Percentiles rank a stretch among this genome's conserved stretches.
Evolutionary conservation across 192 early-diverging fungal genomes (phyloP).

Genomic region (Podila epigama): DNA sequence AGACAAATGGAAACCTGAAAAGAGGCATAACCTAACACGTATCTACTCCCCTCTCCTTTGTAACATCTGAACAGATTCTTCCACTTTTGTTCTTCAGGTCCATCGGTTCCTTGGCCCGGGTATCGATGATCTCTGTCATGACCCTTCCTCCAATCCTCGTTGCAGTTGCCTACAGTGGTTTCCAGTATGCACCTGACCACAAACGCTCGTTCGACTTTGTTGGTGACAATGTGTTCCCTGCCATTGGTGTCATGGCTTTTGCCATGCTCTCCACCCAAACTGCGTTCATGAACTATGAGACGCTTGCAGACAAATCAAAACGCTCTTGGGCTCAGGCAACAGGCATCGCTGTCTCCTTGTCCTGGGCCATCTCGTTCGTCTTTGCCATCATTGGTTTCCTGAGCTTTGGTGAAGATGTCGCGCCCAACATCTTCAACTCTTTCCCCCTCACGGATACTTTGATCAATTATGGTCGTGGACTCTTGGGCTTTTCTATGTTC

Average conservation of each 20-base stretch:
- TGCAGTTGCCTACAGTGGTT: conserved; percentile 63
- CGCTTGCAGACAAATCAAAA: conserved; percentile 54
- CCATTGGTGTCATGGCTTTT: conserved; percentile 72
- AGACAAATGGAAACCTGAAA: not conserved
- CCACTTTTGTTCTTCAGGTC: conserved; percentile 70
- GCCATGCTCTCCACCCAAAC: conserved; percentile 70
- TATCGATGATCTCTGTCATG: conserved; percentile 65
- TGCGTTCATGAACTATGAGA: conserved; percentile 64
- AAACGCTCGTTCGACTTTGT: conserved; percentile 59
- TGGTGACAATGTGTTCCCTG: conserved; percentile 66
- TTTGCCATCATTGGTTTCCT: conserved; percentile 69
- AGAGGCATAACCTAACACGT: no score
- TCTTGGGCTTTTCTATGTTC: conserved; percentile 67
- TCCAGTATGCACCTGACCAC: conserved; percentile 57
- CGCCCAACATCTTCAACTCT: conserved; percentile 73
- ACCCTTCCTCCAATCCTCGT: conserved; percentile 69
- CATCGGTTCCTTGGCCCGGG: conserved; percentile 61
- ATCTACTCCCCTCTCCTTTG: not conserved
- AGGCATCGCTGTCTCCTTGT: conserved; percentile 53
- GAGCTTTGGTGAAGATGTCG: conserved; percentile 64
- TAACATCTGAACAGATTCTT: conserved; percentile 48
- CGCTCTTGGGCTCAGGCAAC: conserved; percentile 58
- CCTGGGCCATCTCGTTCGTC: conserved; percentile 61
- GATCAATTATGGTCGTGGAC: conserved; percentile 66
- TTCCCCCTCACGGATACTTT: conserved; percentile 63